Percentiles rank a stretch among this genome's conserved stretches.
phyloP scores from a whole-genome alignment of 805 yeast species.

The Candida ovalis region DNA sequence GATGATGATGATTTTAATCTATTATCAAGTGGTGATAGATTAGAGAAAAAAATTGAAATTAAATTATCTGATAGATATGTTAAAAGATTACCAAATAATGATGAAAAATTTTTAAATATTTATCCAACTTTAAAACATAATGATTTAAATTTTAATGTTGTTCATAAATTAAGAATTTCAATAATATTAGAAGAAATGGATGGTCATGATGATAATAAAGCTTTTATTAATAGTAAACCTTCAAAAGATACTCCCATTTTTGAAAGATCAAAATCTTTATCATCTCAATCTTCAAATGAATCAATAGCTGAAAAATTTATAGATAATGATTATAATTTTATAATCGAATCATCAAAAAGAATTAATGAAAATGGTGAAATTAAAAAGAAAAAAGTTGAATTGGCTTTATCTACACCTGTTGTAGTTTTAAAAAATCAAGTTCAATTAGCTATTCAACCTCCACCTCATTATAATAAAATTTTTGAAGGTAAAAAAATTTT shows the following conservation, averaged over 20 bases:
- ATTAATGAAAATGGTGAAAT: conserved; percentile 12
- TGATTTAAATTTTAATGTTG: not conserved
- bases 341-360: conserved; percentile 8
- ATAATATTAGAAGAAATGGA: conserved; percentile 8
- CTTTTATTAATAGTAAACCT: conserved; percentile 10
- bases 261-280: not conserved
- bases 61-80: conserved; percentile 8
- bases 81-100: conserved; percentile 1
- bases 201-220: conserved; percentile 9
- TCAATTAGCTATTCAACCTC: conserved; percentile 14
- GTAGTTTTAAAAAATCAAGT: conserved; percentile 18
- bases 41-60: conserved; percentile 7
- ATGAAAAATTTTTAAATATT: not conserved
- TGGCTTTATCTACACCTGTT: conserved; percentile 19
- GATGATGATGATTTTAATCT: not conserved
- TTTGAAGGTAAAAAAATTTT: not conserved
- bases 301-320: not conserved
- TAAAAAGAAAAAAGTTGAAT: conserved; percentile 19
- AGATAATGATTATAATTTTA: not conserved
- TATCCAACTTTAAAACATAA: not conserved
- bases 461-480: not conserved
- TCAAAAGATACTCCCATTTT: not conserved
- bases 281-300: not conserved
- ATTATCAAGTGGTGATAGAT: not conserved
- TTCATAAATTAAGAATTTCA: conserved; percentile 6